Evolutionary conservation across 768 basidiomycete genomes (phyloP).

Genomic region (Trametes cingulata): DNA sequence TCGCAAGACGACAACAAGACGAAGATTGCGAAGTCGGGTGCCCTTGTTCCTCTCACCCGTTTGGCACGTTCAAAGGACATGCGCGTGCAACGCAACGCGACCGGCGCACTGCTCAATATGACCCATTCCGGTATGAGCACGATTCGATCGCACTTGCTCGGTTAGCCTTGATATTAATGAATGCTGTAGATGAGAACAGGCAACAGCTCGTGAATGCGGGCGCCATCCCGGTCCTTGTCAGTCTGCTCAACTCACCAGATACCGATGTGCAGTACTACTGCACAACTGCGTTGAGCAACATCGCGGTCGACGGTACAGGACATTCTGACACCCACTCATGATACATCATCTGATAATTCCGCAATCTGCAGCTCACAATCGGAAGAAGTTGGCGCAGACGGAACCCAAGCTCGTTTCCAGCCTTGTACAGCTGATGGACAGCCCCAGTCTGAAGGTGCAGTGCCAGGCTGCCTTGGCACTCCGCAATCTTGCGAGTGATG

Average conservation of each 20-base stretch:
- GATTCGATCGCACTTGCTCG: neutral
- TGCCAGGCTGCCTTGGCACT: conserved; percentile 97
- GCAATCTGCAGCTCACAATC: conserved; percentile 62
- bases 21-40: conserved; percentile 98
- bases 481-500: conserved; percentile 95
- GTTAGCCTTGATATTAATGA: conserved; percentile 5
- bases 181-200: conserved; percentile 83
- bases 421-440: conserved; percentile 95
- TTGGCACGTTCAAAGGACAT: conserved; percentile 98
- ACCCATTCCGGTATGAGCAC: conserved; percentile 85
- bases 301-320: conserved; percentile 85
- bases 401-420: conserved; percentile 95
- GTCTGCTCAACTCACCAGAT: conserved; percentile 90
- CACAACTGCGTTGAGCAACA: conserved; percentile 97
- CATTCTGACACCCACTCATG: conserved; percentile 4
- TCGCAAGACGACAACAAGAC: conserved; percentile 96
- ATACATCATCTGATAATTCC: neutral
- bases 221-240: conserved; percentile 95
- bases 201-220: conserved; percentile 98
- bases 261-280: conserved; percentile 99
- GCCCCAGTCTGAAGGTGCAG: conserved; percentile 95
- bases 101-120: conserved; percentile 97
- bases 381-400: conserved; percentile 91
- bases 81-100: conserved; percentile 98
- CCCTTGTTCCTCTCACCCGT: conserved; percentile 94